Evolutionary conservation across 2,329 filamentous ascomycete species (phyloP), one percentile per base, ranked within the genome.

Genomic region (Chaetomiaceae sp.): DNA sequence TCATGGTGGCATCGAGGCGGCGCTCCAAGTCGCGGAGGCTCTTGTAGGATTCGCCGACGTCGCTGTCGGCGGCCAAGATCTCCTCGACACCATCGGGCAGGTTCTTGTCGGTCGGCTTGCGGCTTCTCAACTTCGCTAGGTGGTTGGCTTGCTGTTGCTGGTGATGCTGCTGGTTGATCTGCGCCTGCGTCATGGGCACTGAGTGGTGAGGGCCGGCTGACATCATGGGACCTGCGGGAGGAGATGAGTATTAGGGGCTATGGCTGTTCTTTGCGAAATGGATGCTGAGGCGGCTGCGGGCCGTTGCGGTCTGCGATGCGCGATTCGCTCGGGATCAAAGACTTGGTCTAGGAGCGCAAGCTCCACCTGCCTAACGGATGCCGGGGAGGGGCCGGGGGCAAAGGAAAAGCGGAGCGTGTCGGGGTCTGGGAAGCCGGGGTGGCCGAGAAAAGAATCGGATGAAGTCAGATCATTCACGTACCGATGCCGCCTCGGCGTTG

Each of bases 41-140:
- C 65, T 84, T 85, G 73, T 99, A 99, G 62, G 89, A 81, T 66
- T 85, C 78, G 40, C 87, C 90, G 34, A 87, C 86, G 68, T 95
- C 88, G 58, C 88, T 90, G 59, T 95, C 83, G 56, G 90, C 82
- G 10, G 58, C 52, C 29, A 62, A 32, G 58, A 87, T 81, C 43
- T 90, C 85, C 62, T 95, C 91, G 40, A 96, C 79, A 51, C 89
- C 90, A 59, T 97, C 91, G 34, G 94, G 91, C 23, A 99, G 84
- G 64, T 90, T 94, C 77, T 90, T 95, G 71, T 99, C 94, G 54
- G 90, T 96, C 1, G 94, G 94, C 71, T 92, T 95, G 66, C 85
- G 84, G 66, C 89, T 90, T 62, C 89, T 84, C 56, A 90, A 84
- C 69, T 91, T 90, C 41, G 87, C 84, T 58, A 82, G 77, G 67